These are phyloP conservation scores for Fomes fomentarius DNA, from an alignment of 1,284 basidiomycete genomes.

Conservation along the genomic window DNA sequence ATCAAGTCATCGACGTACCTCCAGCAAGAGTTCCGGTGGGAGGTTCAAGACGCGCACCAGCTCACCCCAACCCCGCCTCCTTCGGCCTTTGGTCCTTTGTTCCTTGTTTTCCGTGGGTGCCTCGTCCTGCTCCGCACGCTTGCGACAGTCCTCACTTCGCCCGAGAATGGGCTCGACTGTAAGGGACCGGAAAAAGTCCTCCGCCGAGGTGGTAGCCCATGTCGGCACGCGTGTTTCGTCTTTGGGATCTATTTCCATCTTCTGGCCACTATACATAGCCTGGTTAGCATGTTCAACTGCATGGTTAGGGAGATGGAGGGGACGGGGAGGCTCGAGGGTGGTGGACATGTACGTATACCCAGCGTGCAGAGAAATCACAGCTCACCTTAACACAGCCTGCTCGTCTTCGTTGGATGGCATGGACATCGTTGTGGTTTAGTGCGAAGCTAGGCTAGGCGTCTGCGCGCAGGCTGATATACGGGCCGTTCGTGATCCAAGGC, in stretches of 20 bases:
- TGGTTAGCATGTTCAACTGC: no score
- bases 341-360: neutral
- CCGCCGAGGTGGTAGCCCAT: neutral
- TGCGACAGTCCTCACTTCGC: neutral
- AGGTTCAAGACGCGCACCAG: constrained; percentile 1
- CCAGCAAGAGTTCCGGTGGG: constrained; percentile 34
- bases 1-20: constrained; percentile 20
- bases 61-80: neutral
- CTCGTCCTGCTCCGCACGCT: neutral
- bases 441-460: no score
- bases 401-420: no score
- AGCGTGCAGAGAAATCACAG: no score
- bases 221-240: neutral
- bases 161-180: neutral
- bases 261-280: no score
- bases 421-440: no score
- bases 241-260: no score
- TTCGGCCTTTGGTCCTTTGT: neutral
- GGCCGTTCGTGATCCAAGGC: no score
- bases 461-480: no score
- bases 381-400: no score
- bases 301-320: no score
- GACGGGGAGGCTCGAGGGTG: no score
- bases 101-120: neutral
- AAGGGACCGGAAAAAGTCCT: neutral